Base-by-base conservation (phyloP, 495 filamentous ascomycete genomes). In the Beverwykella pulmonaria region DNA sequence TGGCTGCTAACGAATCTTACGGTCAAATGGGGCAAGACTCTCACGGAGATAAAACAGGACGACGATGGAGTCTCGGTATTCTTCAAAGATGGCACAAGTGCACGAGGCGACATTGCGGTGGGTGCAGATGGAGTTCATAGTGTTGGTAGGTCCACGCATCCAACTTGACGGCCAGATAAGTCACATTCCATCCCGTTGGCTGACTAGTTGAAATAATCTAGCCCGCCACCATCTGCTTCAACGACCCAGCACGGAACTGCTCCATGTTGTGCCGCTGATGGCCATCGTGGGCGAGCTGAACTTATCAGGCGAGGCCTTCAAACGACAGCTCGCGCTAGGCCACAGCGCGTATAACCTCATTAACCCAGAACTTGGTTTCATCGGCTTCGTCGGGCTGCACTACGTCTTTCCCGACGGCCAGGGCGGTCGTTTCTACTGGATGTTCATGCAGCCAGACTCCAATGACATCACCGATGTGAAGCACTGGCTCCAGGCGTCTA, bases 311-410 rank as follows among this genome's bases (percentile, higher is more conserved):
- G 56, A 59, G 4, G 41, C 36, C 1, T 59, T 59, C 41, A 59
- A 59, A 17, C 34, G 56, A 2, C 56, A 59, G 10, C 36, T 59
- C 2, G 36, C 6, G 1, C 56, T 59, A 10, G 56, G 56, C 14
- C 56, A 59, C 25, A 59, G 56, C 41, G 56, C 32, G 1, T 46
- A 46, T 12, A 59, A 23, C 3, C 44, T 22, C 20, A 59, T 59
- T 39, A 26, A 25, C 10, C 56, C 56, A 2, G 56, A 59, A 2
- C 56, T 59, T 20, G 56, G 56, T 14, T 59, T 59, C 25, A 25
- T 59, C 39, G 23, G 56, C 23, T 59, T 59, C 41, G 56, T 49
- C 1, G 56, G 56, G 2, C 41, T 59, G 22, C 56, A 59, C 56
- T 59, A 59, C n/a, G 56, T 49, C 1, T 8, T 17, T 15, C 56